Conservation (phyloP, 305 asterid species). For the Petunia hybrid region DNA sequence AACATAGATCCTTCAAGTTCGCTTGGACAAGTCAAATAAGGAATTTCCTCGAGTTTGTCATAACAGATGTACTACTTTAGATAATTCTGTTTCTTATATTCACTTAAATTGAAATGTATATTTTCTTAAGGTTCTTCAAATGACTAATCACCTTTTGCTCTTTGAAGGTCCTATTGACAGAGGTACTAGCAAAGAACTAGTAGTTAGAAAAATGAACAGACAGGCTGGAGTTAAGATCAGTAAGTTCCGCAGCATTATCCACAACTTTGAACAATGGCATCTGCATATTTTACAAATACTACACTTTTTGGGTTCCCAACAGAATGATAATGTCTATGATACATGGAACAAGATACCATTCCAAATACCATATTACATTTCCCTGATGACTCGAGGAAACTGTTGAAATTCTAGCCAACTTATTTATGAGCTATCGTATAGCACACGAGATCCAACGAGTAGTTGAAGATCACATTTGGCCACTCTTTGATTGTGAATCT, state of each 20-base stretch:
- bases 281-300: too few relatives aligned
- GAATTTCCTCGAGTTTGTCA: constrained; percentile 61
- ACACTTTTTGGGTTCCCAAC: not conserved
- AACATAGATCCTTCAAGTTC: constrained; percentile 91
- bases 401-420: constrained; percentile 6
- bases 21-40: constrained; percentile 74
- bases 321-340: not conserved
- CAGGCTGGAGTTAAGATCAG: too few relatives aligned
- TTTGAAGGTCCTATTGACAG: too few relatives aligned
- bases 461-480: constrained; percentile 8
- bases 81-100: too few relatives aligned
- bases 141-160: too few relatives aligned
- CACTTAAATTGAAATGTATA: too few relatives aligned
- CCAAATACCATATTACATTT: not conserved
- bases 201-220: too few relatives aligned
- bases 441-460: not conserved
- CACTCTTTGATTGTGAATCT: not conserved
- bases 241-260: too few relatives aligned
- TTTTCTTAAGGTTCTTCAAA: too few relatives aligned
- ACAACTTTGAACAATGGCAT: too few relatives aligned
- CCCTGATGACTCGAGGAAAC: not conserved
- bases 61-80: constrained; percentile 53
- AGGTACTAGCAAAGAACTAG: too few relatives aligned
- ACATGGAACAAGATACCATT: not conserved
- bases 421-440: not conserved